Percentiles rank a stretch among this genome's conserved stretches.
Conservation (phyloP, 805 yeast species). For the Yueomyces sp. region DNA sequence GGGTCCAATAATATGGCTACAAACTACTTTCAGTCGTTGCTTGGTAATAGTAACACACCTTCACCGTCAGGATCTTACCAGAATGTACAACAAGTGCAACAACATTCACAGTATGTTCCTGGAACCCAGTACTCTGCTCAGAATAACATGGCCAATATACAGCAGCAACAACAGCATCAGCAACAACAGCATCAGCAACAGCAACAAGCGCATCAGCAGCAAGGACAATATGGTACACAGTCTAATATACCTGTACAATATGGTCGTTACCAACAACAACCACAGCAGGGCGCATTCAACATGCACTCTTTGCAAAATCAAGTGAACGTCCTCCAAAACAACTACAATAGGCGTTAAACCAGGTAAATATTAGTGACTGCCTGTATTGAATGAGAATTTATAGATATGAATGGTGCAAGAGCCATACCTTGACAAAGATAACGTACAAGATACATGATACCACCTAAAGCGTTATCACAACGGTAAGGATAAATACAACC, state of each 20-base stretch:
- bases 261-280: neutral
- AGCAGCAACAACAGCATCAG: conserved; percentile 5
- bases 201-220: conserved; percentile 1
- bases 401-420: too few relatives aligned
- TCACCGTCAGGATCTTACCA: neutral
- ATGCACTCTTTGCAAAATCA: neutral
- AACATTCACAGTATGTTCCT: conserved; percentile 3
- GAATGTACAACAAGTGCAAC: conserved; percentile 2
- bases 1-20: neutral
- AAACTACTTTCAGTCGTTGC: neutral
- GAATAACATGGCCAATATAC: neutral
- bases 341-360: neutral
- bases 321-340: neutral
- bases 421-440: too few relatives aligned
- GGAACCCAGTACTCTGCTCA: conserved; percentile 1
- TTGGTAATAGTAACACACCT: neutral
- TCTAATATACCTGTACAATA: neutral
- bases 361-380: too few relatives aligned
- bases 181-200: conserved; percentile 7
- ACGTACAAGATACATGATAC: too few relatives aligned
- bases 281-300: neutral
- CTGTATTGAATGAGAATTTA: too few relatives aligned
- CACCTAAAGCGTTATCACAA: too few relatives aligned
- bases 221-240: neutral
- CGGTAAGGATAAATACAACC: too few relatives aligned